phyloP scores from a whole-genome alignment of 2,329 filamentous ascomycete species.

The Neopestalotiopsis sp. region DNA sequence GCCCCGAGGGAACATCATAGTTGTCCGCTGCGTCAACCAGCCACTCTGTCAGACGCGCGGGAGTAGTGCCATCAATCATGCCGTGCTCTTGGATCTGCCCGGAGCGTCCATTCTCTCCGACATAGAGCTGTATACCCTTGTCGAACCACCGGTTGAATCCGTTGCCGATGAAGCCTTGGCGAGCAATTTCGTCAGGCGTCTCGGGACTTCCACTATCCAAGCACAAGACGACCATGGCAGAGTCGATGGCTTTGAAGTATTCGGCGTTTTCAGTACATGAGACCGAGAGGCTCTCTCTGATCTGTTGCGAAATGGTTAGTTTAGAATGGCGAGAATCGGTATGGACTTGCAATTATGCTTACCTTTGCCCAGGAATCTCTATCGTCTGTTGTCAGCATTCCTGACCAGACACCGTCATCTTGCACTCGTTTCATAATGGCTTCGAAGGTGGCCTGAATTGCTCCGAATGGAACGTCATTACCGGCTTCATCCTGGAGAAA shows the following conservation, averaged over 20 bases:
- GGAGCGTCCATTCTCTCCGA: constrained; percentile 23
- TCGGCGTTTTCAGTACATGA: constrained; percentile 15
- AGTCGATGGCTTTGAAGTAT: constrained; percentile 22
- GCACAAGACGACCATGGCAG: constrained; percentile 21
- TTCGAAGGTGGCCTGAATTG: constrained; percentile 18
- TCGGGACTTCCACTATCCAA: constrained; percentile 19
- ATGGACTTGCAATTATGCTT: background rate
- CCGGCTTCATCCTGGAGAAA: constrained; percentile 18
- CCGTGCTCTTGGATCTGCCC: constrained; percentile 21
- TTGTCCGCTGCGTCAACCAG: background rate
- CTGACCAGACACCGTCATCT: constrained; percentile 16
- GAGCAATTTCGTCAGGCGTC: constrained; percentile 15
- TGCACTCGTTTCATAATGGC: constrained; percentile 7
- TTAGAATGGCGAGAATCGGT: background rate
- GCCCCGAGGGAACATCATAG: background rate
- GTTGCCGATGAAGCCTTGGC: constrained; percentile 17
- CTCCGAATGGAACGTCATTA: constrained; percentile 16
- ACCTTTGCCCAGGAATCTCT: constrained; percentile 22
- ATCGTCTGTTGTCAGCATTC: constrained; percentile 18
- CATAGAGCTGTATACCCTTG: constrained; percentile 22
- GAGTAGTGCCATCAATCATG: constrained; percentile 21
- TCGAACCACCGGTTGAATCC: constrained; percentile 24
- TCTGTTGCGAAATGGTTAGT: constrained; percentile 18
- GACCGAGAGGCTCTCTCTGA: constrained; percentile 14
- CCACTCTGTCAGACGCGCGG: constrained; percentile 16